These are phyloP conservation scores for Drechslerella dactyloides DNA, from an alignment of 2,329 filamentous ascomycete species.

Conservation along the genomic window DNA sequence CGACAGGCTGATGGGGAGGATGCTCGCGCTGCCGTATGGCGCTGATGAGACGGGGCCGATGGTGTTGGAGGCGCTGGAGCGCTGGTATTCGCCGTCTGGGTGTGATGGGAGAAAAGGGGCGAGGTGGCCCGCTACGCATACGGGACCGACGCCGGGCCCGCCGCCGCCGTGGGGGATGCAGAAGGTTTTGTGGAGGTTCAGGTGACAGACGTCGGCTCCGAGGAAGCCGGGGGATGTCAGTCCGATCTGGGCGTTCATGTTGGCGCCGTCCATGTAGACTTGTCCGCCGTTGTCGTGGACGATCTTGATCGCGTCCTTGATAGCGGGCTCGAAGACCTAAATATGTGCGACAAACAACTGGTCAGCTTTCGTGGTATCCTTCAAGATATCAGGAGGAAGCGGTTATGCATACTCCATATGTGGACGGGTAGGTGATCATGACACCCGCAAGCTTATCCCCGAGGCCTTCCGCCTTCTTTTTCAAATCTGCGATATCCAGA, in stretches of 20 bases:
- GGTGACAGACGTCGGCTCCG: conserved; percentile 92
- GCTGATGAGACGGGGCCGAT: conserved; percentile 80
- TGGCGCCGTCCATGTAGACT: conserved; percentile 98
- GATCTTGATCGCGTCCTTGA: conserved; percentile 82
- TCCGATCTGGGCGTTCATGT: conserved; percentile 98
- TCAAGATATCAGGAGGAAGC: neutral
- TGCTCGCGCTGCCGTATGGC: conserved; percentile 85
- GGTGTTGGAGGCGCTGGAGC: conserved; percentile 61
- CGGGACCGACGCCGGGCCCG: conserved; percentile 90
- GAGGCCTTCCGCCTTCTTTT: conserved; percentile 87
- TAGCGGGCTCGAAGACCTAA: conserved; percentile 78
- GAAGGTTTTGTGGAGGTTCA: conserved; percentile 98
- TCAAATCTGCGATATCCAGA: conserved; percentile 82
- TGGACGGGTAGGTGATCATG: conserved; percentile 97
- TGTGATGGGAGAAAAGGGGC: conserved; percentile 76
- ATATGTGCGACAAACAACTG: neutral
- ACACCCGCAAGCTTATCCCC: conserved; percentile 84
- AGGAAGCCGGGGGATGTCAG: conserved; percentile 94
- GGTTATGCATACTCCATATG: conserved; percentile 69
- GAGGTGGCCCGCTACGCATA: conserved; percentile 86
- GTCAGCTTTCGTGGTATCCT: too few species aligned
- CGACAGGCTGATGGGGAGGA: conserved; percentile 91
- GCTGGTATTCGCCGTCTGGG: conserved; percentile 64
- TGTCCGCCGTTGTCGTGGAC: conserved; percentile 88
- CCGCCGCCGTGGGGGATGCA: conserved; percentile 96